Base-by-base conservation (phyloP, 1,284 basidiomycete genomes). In the Fomitopsis palustris region DNA sequence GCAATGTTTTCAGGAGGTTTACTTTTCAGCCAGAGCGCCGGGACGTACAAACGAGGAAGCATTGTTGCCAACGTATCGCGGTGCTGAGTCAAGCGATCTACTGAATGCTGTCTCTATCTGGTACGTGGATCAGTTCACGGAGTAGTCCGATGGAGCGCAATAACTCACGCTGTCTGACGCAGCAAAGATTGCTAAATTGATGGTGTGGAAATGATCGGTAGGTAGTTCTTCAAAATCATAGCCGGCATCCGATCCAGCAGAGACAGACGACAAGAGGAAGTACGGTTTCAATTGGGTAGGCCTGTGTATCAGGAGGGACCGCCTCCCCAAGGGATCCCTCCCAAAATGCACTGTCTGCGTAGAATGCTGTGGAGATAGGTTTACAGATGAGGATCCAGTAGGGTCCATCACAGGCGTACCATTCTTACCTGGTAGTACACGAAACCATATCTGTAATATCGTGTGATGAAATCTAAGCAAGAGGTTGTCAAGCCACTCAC, bases 241-340 rank as follows among this genome's bases (percentile, higher is more conserved):
- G 12, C 66, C 66, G 19, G 73, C 59, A 61, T 78, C 69, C 8
- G 67, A 49, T 5, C 87, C 87, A 38, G 72, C 70, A n/a, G 89
- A 87, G 2, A 86, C 84, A 1, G 90, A 93, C 4, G 87, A 73
- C 16, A 92, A 70, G 27, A 92, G 69, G 39, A 92, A 76, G 61
- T 81, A 78, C 0, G 86, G 84, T 5, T 75, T 72, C 21, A 63
- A 57, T 1, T 62, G 53, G 17, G 78, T 81, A 17, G 88, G 86
- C 58, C 72, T 74, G 60, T 90, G 85, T 21, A 93, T 73, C 1
- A 98, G 78, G 1, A 99, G 80, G 7, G 96, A 98, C 43, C 97
- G 84, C 29, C 97, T 83, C 1, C 96, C 96, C 0, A 98, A 82
- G 1, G 94, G 93, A 72, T 99, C 96, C 51, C 96, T 82, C 5